phyloP scores from a whole-genome alignment of 179 eudicot species.

The Silene vulgaris region DNA sequence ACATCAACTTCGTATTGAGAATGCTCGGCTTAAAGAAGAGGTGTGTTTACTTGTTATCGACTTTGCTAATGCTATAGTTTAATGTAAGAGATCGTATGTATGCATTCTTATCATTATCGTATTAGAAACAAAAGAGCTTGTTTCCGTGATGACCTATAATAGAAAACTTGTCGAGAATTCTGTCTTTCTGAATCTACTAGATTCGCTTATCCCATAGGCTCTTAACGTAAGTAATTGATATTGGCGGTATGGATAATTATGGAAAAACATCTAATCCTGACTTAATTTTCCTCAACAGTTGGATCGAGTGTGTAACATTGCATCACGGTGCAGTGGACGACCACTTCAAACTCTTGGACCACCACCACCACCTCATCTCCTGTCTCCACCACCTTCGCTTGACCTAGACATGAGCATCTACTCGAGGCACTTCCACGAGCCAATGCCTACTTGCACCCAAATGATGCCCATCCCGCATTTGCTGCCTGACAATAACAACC shows the following conservation, averaged over 20 bases:
- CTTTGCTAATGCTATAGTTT: not conserved
- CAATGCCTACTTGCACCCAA: constrained; percentile 34
- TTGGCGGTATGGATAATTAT: not conserved
- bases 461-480: constrained; percentile 55
- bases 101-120: not conserved
- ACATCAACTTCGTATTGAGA: constrained; percentile 84
- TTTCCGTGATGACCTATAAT: too few species aligned
- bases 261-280: not conserved
- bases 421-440: constrained; percentile 63
- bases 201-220: too few species aligned
- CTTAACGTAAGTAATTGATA: too few species aligned
- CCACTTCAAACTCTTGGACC: constrained; percentile 46
- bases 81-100: not conserved
- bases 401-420: constrained; percentile 71
- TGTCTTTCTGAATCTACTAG: not conserved
- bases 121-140: not conserved
- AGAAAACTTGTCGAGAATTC: not conserved
- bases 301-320: constrained; percentile 63
- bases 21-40: constrained; percentile 89
- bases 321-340: constrained; percentile 55
- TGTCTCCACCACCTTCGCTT: constrained; percentile 55
- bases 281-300: constrained; percentile 34
- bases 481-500: constrained; percentile 35
- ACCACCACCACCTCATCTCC: constrained; percentile 37
- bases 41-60: constrained; percentile 23